Conservation (phyloP, 2,329 filamentous ascomycete species). For the Xylaria sp. region DNA sequence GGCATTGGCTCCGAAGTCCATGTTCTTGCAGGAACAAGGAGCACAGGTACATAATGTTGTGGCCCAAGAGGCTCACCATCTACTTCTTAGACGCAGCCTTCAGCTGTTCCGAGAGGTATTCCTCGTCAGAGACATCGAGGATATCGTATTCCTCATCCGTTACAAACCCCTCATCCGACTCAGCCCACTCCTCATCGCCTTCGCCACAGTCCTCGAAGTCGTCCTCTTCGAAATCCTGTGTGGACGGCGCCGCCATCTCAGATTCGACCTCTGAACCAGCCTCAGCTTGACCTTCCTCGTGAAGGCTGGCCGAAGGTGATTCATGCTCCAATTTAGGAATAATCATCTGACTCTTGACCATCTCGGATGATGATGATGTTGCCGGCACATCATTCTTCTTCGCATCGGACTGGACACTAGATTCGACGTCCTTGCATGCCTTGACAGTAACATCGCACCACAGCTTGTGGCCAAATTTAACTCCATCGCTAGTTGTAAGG, state of each 20-base stretch:
- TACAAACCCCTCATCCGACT: conserved; percentile 75
- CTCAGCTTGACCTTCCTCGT: conserved; percentile 63
- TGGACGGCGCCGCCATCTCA: conserved; percentile 39
- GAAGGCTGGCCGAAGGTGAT: conserved; percentile 79
- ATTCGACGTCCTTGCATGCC: conserved; percentile 60
- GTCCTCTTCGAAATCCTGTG: conserved; percentile 46
- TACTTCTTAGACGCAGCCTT: conserved; percentile 39
- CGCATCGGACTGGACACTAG: conserved; percentile 14
- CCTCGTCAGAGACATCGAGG: conserved; percentile 90
- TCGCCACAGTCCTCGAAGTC: conserved; percentile 57
- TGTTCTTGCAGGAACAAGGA: not conserved
- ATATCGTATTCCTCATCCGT: conserved; percentile 99
- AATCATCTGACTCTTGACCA: conserved; percentile 74
- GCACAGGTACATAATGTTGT: not conserved
- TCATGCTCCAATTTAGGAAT: conserved; percentile 97
- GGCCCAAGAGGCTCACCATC: not conserved
- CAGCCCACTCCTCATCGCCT: conserved; percentile 60
- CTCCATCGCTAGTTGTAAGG: conserved; percentile 77
- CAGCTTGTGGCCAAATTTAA: conserved; percentile 86
- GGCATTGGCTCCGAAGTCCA: not conserved
- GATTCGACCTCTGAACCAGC: conserved; percentile 52
- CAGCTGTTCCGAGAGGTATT: conserved; percentile 64
- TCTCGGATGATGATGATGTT: conserved; percentile 13
- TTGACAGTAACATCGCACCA: conserved; percentile 90
- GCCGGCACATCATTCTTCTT: conserved; percentile 21